Percentiles rank a stretch among this genome's conserved stretches.
These are phyloP conservation scores for Penicillium fimorum DNA, from an alignment of 495 filamentous ascomycete species.

Conservation along the genomic window DNA sequence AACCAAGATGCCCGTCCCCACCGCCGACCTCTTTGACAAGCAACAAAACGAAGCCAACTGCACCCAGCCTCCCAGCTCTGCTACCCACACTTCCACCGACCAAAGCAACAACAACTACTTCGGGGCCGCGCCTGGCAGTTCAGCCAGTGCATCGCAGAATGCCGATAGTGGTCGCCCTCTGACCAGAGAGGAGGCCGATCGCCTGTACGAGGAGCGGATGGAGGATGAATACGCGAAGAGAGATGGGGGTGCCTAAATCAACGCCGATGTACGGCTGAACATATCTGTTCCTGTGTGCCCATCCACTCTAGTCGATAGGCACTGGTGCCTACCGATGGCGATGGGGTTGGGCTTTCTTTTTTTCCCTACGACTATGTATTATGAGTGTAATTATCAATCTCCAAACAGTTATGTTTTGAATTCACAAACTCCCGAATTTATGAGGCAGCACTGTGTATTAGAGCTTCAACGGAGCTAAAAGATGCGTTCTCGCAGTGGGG, in stretches of 20 bases:
- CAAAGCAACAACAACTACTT: slow-evolving; percentile 13
- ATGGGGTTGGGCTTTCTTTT: neutral
- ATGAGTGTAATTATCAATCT: slow-evolving; percentile 2
- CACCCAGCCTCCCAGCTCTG: slow-evolving; percentile 14
- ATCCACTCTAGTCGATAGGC: neutral
- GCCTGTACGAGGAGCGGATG: slow-evolving; percentile 66
- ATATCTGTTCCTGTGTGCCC: neutral
- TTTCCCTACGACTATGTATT: neutral
- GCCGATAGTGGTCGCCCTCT: slow-evolving; percentile 27
- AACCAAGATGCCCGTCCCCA: slow-evolving; percentile 33
- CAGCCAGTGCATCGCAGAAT: slow-evolving; percentile 17
- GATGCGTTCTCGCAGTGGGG: neutral
- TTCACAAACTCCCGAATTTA: neutral
- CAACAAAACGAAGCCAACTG: slow-evolving; percentile 14
- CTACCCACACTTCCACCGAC: slow-evolving; percentile 11
- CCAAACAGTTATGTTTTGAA: neutral
- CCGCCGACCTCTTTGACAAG: slow-evolving; percentile 20
- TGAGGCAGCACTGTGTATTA: neutral
- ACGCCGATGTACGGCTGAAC: neutral
- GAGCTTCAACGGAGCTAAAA: neutral
- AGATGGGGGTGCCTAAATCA: slow-evolving; percentile 60
- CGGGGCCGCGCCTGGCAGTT: slow-evolving; percentile 13
- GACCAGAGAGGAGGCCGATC: slow-evolving; percentile 56
- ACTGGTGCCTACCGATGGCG: neutral
- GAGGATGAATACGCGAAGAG: slow-evolving; percentile 79